A percentile compares a stretch with the other conserved stretches of the same genome.
Evolutionary conservation across 495 filamentous ascomycete species (phyloP).

Genomic region (Bathelium albidoporum): DNA sequence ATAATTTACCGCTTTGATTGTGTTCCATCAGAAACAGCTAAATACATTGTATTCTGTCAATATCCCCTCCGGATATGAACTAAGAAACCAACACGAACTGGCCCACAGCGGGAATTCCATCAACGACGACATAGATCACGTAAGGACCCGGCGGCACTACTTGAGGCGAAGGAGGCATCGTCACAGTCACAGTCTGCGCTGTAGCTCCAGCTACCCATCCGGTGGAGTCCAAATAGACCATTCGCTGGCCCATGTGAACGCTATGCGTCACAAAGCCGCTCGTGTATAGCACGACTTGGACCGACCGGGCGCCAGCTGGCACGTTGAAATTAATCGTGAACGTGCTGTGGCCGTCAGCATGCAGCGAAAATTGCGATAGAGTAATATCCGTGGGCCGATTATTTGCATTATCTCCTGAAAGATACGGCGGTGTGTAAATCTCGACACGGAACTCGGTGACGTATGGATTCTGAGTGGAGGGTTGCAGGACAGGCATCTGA

Average conservation of each 20-base stretch:
- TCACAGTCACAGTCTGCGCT: slow-evolving; percentile 40
- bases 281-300: slow-evolving; percentile 44
- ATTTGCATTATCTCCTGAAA: slow-evolving; percentile 39
- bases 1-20: too few relatives aligned
- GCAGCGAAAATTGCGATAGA: slow-evolving; percentile 33
- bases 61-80: too few relatives aligned
- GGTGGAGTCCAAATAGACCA: slow-evolving; percentile 44
- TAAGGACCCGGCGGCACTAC: slow-evolving; percentile 51
- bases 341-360: slow-evolving; percentile 33
- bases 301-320: slow-evolving; percentile 23
- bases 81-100: slow-evolving; percentile 41
- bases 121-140: slow-evolving; percentile 48
- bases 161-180: slow-evolving; percentile 44
- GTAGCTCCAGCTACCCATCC: slow-evolving; percentile 36
- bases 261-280: slow-evolving; percentile 53
- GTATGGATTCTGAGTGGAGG: slow-evolving; percentile 35
- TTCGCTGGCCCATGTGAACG: slow-evolving; percentile 54
- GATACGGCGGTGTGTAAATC: slow-evolving; percentile 51
- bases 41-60: too few relatives aligned
- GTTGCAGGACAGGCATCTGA: slow-evolving; percentile 41
- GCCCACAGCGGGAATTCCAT: slow-evolving; percentile 49
- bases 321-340: slow-evolving; percentile 42
- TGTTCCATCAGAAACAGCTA: too few relatives aligned
- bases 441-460: slow-evolving; percentile 52
- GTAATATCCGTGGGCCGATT: slow-evolving; percentile 40